These are phyloP conservation scores for Rubus parviflorus DNA, from an alignment of 306 rosid genomes.

Conservation along the genomic window DNA sequence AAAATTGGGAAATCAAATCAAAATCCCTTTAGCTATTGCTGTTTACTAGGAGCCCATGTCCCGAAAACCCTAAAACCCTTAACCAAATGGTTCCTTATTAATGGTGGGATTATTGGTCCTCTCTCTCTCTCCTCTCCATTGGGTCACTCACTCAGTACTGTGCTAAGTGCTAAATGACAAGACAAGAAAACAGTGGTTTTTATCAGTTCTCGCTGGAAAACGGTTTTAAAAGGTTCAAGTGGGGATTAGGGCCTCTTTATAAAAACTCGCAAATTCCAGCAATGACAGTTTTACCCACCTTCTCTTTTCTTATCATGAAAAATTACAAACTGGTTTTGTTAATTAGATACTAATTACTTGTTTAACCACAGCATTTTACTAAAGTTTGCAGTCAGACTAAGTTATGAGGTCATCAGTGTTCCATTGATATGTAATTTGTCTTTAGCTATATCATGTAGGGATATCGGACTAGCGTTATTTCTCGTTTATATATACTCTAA, in stretches of 20 bases:
- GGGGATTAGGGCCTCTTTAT: constrained; percentile 22
- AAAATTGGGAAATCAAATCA: no score
- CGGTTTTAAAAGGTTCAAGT: constrained; percentile 32
- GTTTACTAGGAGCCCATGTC: constrained; percentile 51
- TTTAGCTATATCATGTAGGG: no score
- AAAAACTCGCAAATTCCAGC: background rate
- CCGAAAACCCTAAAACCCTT: constrained; percentile 52
- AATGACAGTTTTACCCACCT: constrained; percentile 29
- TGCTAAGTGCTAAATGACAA: constrained; percentile 68
- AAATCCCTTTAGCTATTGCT: background rate
- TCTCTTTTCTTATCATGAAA: background rate
- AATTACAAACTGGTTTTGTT: no score
- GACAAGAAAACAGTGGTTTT: constrained; percentile 59
- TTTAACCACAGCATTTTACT: no score
- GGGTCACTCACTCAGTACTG: constrained; percentile 9
- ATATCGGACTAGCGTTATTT: no score
- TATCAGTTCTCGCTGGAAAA: constrained; percentile 58
- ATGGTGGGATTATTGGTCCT: constrained; percentile 43
- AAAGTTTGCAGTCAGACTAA: no score
- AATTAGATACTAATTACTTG: no score
- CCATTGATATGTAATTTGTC: no score
- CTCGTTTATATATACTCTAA: no score
- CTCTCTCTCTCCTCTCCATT: constrained; percentile 20
- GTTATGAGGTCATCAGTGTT: no score
- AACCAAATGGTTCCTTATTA: constrained; percentile 45